phyloP scores from a whole-genome alignment of 169 alveolate species.

The Plasmodium vinckei region DNA sequence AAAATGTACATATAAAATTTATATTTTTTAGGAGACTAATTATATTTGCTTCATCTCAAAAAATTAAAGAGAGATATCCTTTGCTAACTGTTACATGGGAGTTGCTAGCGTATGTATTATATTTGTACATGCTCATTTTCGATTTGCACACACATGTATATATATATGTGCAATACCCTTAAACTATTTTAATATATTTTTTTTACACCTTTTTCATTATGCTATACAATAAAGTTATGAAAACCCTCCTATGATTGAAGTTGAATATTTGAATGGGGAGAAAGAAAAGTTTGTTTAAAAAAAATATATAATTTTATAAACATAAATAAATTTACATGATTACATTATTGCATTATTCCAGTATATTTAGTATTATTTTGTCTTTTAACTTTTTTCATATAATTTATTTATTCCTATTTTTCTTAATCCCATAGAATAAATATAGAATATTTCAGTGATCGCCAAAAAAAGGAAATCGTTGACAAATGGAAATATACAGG shows the following conservation, averaged over 20 bases:
- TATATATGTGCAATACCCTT: neutral
- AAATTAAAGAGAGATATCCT: conserved; percentile 81
- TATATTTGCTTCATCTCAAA: conserved; percentile 82
- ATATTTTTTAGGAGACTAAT: conserved; percentile 78
- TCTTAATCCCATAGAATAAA: conserved; percentile 23
- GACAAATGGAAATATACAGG: conserved; percentile 71
- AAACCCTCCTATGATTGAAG: conserved; percentile 73
- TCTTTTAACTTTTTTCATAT: conserved; percentile 2
- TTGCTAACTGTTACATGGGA: conserved; percentile 85
- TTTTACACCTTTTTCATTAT: neutral
- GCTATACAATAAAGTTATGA: conserved; percentile 40
- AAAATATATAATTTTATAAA: neutral
- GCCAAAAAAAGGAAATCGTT: conserved; percentile 43
- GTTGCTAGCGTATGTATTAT: conserved; percentile 77
- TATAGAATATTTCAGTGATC: conserved; percentile 67
- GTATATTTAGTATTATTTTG: neutral
- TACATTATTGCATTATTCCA: neutral
- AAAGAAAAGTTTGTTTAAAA: conserved; percentile 29
- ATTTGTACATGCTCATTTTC: neutral
- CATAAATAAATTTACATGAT: neutral
- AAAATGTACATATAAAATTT: neutral
- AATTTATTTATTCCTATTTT: no score
- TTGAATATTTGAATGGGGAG: conserved; percentile 60
- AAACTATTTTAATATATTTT: neutral
- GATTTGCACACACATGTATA: neutral